Evolutionary conservation across 1,284 basidiomycete genomes (phyloP).

Genomic region (Sporisorium exsertum): DNA sequence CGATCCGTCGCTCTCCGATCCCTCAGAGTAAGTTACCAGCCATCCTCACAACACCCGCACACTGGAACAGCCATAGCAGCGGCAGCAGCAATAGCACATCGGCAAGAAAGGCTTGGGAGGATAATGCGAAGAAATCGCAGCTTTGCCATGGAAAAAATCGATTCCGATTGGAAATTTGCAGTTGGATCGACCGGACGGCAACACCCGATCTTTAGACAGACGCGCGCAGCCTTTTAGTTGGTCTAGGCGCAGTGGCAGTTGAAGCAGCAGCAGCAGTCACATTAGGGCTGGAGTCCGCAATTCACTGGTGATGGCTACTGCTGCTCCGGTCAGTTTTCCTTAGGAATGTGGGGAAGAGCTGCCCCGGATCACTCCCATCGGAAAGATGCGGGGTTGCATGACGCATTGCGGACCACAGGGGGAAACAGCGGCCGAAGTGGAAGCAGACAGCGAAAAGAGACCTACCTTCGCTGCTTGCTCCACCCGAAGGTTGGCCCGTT

Average conservation of each 20-base stretch:
- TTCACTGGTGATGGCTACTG: too few relatives aligned
- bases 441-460: background rate
- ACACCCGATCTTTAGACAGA: background rate
- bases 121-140: background rate
- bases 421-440: background rate
- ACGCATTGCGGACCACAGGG: background rate
- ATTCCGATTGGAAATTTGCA: background rate
- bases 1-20: conserved; percentile 49
- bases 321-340: too few relatives aligned
- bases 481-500: conserved; percentile 26
- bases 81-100: background rate
- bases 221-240: too few relatives aligned
- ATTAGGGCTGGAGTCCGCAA: too few relatives aligned
- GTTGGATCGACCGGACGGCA: background rate
- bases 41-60: background rate
- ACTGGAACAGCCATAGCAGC: background rate
- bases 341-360: too few relatives aligned
- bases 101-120: background rate
- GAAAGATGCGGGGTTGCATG: conserved; percentile 46
- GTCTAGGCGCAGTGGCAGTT: too few relatives aligned
- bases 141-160: too few relatives aligned
- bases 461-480: background rate
- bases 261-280: too few relatives aligned
- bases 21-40: conserved; percentile 39
- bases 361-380: conserved; percentile 26